Evolutionary conservation across 2,329 filamentous ascomycete species (phyloP).

Genomic region (Thermothelomyces thermophilus): DNA sequence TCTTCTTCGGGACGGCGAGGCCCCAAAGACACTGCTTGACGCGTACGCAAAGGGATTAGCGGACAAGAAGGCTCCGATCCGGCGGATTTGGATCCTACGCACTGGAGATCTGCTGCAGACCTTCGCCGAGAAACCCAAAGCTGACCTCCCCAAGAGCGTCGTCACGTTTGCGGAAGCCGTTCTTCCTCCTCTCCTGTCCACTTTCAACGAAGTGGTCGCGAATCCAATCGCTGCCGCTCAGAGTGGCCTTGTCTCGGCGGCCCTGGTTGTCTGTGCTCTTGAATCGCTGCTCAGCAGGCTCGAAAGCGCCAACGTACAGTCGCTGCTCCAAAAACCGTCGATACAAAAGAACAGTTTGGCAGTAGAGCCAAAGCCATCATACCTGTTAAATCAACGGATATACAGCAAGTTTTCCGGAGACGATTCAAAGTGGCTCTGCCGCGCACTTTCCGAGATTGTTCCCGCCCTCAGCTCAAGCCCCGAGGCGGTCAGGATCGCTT

Average conservation of each 20-base stretch:
- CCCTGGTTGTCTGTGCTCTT: conserved; percentile 66
- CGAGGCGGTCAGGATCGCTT: conserved; percentile 54
- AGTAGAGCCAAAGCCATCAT: conserved; percentile 75
- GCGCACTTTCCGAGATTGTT: conserved; percentile 60
- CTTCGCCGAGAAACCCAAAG: conserved; percentile 35
- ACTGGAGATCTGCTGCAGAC: conserved; percentile 64
- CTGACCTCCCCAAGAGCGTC: conserved; percentile 40
- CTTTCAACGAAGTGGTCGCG: conserved; percentile 68
- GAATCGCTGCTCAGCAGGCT: conserved; percentile 47
- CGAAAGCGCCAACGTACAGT: conserved; percentile 41
- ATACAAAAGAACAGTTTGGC: conserved; percentile 60
- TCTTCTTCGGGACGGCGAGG: conserved; percentile 52
- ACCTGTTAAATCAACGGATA: conserved; percentile 75
- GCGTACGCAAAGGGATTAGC: conserved; percentile 71
- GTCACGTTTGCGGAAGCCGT: conserved; percentile 47
- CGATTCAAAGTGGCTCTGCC: conserved; percentile 71
- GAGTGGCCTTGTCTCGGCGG: conserved; percentile 72
- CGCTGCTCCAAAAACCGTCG: conserved; percentile 54
- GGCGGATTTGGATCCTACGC: conserved; percentile 73
- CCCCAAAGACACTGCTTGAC: conserved; percentile 63
- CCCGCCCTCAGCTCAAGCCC: conserved; percentile 44
- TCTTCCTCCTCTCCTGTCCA: conserved; percentile 53
- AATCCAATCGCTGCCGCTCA: conserved; percentile 77
- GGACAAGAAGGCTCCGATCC: conserved; percentile 75
- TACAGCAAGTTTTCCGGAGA: conserved; percentile 72